phyloP scores from a whole-genome alignment of 257 asterid genomes.

The Ballota nigra region DNA sequence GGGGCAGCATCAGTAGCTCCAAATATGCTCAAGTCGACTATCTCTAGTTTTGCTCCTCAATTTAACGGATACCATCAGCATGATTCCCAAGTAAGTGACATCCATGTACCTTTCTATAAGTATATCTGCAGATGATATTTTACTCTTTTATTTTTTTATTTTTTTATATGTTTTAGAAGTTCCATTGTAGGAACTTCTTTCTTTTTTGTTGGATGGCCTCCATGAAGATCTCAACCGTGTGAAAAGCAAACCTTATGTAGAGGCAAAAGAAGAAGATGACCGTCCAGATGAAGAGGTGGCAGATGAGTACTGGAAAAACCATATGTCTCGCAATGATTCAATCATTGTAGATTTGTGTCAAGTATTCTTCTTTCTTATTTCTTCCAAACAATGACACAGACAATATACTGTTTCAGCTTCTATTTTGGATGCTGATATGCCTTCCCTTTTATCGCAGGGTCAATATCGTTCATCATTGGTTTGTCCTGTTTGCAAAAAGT shows the following conservation, averaged over 20 bases:
- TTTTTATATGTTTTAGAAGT: constrained; percentile 14
- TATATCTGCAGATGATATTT: constrained; percentile 4
- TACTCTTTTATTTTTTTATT: not conserved
- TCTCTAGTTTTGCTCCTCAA: constrained; percentile 62
- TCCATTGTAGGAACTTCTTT: constrained; percentile 58
- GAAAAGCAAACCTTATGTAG: constrained; percentile 58
- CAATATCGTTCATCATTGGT: constrained; percentile 68
- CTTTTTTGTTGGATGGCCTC: constrained; percentile 74
- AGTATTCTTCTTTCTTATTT: constrained; percentile 36
- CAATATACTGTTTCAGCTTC: not conserved
- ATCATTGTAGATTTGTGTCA: constrained; percentile 65
- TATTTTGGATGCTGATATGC: constrained; percentile 9
- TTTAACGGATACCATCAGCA: constrained; percentile 69
- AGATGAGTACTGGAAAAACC: constrained; percentile 67
- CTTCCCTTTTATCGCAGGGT: constrained; percentile 47
- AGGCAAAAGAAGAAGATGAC: constrained; percentile 49
- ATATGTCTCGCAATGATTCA: constrained; percentile 64
- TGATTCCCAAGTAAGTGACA: constrained; percentile 63
- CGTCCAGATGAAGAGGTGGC: constrained; percentile 67
- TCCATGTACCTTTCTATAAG: constrained; percentile 1
- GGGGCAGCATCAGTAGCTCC: constrained; percentile 49
- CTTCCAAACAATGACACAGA: not conserved
- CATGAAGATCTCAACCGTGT: constrained; percentile 84
- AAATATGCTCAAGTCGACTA: constrained; percentile 51
- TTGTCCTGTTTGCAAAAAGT: constrained; percentile 61